Evolutionary conservation across 768 basidiomycete species (phyloP), one percentile per base, ranked within the genome.

Genomic region (Clitopilus hobsonii): DNA sequence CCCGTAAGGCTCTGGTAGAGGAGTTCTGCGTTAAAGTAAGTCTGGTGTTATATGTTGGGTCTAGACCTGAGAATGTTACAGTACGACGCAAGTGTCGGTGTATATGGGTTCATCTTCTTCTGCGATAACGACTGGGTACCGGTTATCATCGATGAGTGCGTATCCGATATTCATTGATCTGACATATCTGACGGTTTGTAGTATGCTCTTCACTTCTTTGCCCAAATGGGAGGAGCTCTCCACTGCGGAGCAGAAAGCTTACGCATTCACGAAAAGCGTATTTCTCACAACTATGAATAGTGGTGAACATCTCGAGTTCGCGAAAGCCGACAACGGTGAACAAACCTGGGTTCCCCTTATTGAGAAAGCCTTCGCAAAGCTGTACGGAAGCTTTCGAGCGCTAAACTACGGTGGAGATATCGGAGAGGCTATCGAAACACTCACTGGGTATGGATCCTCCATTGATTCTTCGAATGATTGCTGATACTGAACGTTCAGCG

Each of bases 51-150:
- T 26, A 22, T 18, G 4, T 24, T 6, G 36, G 49, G 10, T 26
- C n/a, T 14, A 18, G n/a, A 26, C 38, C 13, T 47, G 56, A 7
- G 30, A 23, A 20, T 45, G 11, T 18, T 57, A 6, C 54, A 81
- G 78, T 69, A 74, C 11, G 79, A 83, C 54, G 77, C 81, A 60
- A 57, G 73, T 60, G 75, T 81, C 25, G 81, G 81, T 2, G 73
- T 84, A 4, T 84, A 83, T 57, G 82, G 82, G 1, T 84, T 83
- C 62, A 73, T 83, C 49, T 83, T 84, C 64, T 80, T 76, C 63
- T 68, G 80, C 2, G 81, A 83, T 61, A 67, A 67, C 38, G 67
- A 69, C 24, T 83, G 82, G 81, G 76, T 77, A 11, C 69, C 74
- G 11, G 72, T 83, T 6, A 74, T 84, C 56, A 74, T 84, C 52